Base-by-base conservation (phyloP, 495 filamentous ascomycete genomes). In the Emericellopsis terricola region DNA sequence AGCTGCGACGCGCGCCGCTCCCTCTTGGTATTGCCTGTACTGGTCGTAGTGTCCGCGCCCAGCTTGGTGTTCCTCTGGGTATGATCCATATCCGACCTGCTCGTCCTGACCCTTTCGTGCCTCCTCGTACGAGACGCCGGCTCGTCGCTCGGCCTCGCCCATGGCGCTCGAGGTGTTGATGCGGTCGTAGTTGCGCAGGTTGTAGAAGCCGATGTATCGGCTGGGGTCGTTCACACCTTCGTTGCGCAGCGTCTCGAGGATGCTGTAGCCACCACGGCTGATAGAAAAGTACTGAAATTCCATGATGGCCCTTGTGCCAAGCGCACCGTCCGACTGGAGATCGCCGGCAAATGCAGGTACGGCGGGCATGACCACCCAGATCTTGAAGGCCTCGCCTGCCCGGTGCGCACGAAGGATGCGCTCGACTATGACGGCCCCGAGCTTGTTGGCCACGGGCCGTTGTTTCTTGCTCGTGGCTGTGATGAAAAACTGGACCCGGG, bases 291-390 rank as follows among this genome's bases (percentile, higher is more conserved):
- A 87, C 49, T 56, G 53, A 59, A 81, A 94, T 51, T 94, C 83
- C 83, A 96, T 94, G 51, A 96, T 94, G 0, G 86, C 86, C 1
- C 87, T 68, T 8, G 87, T 94, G 6, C 81, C 80, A 2, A 94
- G 69, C 28, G 76, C 74, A 4, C 73, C 76, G 11, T 93, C 80
- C 9, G 71, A 72, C 31, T 76, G 62, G 28, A 96, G 55, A 47
- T 96, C 86, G 14, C 87, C 87, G 2, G 86, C 85, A 46, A 96
- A 96, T 13, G 68, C 87, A 3, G 87, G 87, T 2, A 96, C 71
- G 2, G 82, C 73, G 0, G 87, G 87, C 47, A 96, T 93, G 34
- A 83, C 56, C 17, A 96, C 71, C 24, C 92, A 67, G 32, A 94
- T 70, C 48, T 83, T 82, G 60, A 80, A 96, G 36, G 75, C 70